Evolutionary conservation across 192 early-diverging fungal genomes (phyloP).

Genomic region (Blastocladiella britannica): DNA sequence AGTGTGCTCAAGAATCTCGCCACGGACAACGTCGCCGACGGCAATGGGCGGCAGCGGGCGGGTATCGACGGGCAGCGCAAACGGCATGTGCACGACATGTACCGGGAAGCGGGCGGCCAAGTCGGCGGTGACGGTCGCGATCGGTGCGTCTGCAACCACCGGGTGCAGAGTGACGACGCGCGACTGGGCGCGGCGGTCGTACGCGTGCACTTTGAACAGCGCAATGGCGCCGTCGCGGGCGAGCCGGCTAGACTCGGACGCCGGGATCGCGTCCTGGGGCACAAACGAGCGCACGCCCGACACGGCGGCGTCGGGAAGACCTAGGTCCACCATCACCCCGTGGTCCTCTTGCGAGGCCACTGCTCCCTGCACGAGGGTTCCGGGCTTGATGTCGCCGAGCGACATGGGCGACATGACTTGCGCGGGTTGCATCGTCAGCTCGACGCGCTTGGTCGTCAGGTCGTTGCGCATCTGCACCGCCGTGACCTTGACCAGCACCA

Average conservation of each 20-base stretch:
- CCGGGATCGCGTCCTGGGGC: conserved; percentile 24
- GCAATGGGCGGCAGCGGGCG: conserved; percentile 19
- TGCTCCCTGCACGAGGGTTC: conserved; percentile 29
- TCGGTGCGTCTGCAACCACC: too few species aligned
- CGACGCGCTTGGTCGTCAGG: neutral
- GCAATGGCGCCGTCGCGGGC: neutral
- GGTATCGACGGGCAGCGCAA: neutral
- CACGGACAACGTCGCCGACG: conserved; percentile 55
- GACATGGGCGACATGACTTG: neutral
- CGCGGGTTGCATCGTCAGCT: neutral
- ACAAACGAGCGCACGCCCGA: conserved; percentile 48
- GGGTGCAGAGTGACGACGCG: too few species aligned
- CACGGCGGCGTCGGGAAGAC: too few species aligned
- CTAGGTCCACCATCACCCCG: conserved; percentile 17
- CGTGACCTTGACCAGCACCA: neutral
- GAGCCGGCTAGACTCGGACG: neutral
- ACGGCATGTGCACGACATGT: neutral
- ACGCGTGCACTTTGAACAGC: conserved; percentile 5
- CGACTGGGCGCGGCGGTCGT: conserved; percentile 11
- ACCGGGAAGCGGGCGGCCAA: too few species aligned
- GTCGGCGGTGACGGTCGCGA: too few species aligned
- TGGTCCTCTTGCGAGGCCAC: conserved; percentile 79
- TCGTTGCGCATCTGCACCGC: neutral
- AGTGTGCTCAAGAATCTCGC: conserved; percentile 5
- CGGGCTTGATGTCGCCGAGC: neutral